Percentiles rank a stretch among this genome's conserved stretches.
Conservation (phyloP, 192 early-diverging fungal species). For the Chytriomyces confervae region DNA sequence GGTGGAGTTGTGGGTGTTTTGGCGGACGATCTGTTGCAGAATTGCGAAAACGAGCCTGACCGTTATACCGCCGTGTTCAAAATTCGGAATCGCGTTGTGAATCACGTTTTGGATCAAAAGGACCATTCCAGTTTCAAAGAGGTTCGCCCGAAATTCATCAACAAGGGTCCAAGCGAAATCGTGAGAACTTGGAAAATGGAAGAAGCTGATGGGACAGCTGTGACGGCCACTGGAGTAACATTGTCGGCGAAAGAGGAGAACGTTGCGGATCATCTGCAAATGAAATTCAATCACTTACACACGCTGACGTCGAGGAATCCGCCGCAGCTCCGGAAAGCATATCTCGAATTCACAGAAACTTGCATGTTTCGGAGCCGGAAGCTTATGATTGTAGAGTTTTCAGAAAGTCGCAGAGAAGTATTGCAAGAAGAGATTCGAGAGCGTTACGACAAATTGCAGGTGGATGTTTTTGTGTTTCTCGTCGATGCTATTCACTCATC, state of each 20-base stretch:
- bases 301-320: constrained; percentile 16
- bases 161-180: neutral
- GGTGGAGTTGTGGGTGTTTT: constrained; percentile 41
- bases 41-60: constrained; percentile 20
- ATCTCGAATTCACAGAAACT: constrained; percentile 24
- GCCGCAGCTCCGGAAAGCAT: constrained; percentile 19
- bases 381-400: constrained; percentile 31
- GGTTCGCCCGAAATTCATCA: neutral
- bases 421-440: constrained; percentile 34
- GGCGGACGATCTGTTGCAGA: constrained; percentile 31
- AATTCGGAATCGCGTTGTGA: constrained; percentile 7
- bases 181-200: constrained; percentile 9
- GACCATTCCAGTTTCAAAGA: neutral
- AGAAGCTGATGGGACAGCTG: neutral
- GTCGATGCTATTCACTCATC: too few species aligned
- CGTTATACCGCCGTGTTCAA: constrained; percentile 37
- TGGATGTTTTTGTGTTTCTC: constrained; percentile 16
- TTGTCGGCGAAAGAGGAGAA: neutral
- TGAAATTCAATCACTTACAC: neutral
- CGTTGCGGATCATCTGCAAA: neutral
- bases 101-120: constrained; percentile 3
- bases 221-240: neutral
- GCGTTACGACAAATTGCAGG: constrained; percentile 29
- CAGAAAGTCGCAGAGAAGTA: constrained; percentile 27
- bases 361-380: constrained; percentile 8